Percentiles rank a stretch among this genome's conserved stretches.
phyloP scores from a whole-genome alignment of 768 basidiomycete species.

The Phlebiopsis gigantea region DNA sequence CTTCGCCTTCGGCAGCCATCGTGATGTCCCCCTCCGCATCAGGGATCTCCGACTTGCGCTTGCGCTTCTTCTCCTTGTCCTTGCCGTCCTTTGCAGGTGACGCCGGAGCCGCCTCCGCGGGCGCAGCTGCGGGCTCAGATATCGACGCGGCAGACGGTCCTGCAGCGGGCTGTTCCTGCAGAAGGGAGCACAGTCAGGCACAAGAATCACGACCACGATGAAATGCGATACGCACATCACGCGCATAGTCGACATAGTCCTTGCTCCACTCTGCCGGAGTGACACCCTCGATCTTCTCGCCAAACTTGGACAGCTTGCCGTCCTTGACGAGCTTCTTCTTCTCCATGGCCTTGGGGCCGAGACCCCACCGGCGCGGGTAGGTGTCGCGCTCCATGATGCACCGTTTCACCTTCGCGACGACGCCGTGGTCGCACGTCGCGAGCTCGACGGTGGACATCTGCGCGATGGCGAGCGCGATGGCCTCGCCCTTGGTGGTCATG shows the following conservation, averaged over 20 bases:
- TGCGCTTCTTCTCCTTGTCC: constrained; percentile 81
- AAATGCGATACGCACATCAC: constrained; percentile 33
- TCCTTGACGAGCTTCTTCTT: constrained; percentile 99
- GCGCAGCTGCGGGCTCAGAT: constrained; percentile 15
- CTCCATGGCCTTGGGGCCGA: constrained; percentile 93
- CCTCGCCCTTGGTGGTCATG: constrained; percentile 99
- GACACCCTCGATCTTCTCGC: constrained; percentile 79
- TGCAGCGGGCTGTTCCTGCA: constrained; percentile 35
- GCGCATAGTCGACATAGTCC: constrained; percentile 91
- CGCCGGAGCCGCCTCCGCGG: constrained; percentile 23
- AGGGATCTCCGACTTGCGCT: constrained; percentile 63
- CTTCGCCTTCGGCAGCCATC: constrained; percentile 40
- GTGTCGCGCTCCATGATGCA: constrained; percentile 99
- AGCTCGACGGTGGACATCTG: constrained; percentile 99
- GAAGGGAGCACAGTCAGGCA: not conserved
- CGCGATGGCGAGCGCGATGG: constrained; percentile 89
- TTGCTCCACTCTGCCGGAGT: constrained; percentile 90
- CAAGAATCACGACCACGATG: constrained; percentile 13
- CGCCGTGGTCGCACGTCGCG: constrained; percentile 96
- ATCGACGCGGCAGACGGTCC: constrained; percentile 28
- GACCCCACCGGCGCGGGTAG: constrained; percentile 96
- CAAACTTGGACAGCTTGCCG: constrained; percentile 95
- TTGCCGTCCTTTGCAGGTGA: constrained; percentile 36
- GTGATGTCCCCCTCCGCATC: constrained; percentile 41
- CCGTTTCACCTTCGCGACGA: constrained; percentile 97